A percentile compares a stretch with the other conserved stretches of the same genome.
phyloP scores from a whole-genome alignment of 306 rosid genomes.

The Elaeagnus macrophylla region DNA sequence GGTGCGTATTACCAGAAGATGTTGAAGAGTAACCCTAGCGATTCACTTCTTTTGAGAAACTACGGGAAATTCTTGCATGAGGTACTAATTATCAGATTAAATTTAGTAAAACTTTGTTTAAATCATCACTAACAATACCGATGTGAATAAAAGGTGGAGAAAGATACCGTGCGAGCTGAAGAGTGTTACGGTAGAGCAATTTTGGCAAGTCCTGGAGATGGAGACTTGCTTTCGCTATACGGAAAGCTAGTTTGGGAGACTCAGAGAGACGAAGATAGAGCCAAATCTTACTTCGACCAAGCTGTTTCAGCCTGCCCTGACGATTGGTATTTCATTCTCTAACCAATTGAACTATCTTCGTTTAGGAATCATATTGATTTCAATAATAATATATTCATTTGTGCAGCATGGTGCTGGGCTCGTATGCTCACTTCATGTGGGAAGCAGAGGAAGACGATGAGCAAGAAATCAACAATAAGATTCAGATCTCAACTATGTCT shows the following conservation, averaged over 20 bases:
- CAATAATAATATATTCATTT: not conserved
- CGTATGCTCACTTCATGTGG: slow-evolving; percentile 66
- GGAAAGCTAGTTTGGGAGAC: slow-evolving; percentile 77
- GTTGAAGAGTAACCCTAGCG: slow-evolving; percentile 61
- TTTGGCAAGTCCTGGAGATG: slow-evolving; percentile 61
- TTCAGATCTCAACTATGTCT: slow-evolving; percentile 3
- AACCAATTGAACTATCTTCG: not conserved
- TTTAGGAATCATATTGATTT: not conserved
- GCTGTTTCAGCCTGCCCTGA: slow-evolving; percentile 57
- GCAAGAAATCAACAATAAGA: not conserved
- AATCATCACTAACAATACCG: too few relatives aligned
- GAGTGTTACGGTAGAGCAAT: slow-evolving; percentile 77
- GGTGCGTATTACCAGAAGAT: slow-evolving; percentile 56
- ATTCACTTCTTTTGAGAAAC: slow-evolving; percentile 71
- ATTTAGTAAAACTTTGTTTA: too few relatives aligned
- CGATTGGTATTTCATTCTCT: slow-evolving; percentile 36
- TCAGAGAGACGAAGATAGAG: slow-evolving; percentile 48
- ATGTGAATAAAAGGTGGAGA: slow-evolving; percentile 32
- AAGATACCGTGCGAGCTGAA: slow-evolving; percentile 54
- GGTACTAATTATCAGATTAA: slow-evolving; percentile 23
- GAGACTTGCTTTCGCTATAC: slow-evolving; percentile 59
- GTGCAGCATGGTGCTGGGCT: slow-evolving; percentile 61
- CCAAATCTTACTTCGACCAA: slow-evolving; percentile 55
- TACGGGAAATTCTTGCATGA: slow-evolving; percentile 73
- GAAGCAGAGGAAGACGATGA: slow-evolving; percentile 21